Evolutionary conservation across 2,329 filamentous ascomycete species (phyloP).

Genomic region (Endothia cerciana): DNA sequence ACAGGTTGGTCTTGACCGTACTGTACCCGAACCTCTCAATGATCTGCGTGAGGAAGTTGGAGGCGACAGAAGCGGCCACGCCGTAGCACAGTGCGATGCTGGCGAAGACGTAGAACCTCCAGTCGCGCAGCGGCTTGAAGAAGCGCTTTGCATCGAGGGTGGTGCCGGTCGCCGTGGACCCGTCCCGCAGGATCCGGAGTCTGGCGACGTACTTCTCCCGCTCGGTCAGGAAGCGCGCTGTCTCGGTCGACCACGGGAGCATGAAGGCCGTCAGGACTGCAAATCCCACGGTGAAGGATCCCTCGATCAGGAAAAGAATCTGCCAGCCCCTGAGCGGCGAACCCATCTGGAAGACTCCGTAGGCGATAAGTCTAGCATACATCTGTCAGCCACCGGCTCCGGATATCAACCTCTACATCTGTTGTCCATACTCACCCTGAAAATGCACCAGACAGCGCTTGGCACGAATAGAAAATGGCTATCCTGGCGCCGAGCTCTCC

Average conservation of each 20-base stretch:
- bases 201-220: slow-evolving; percentile 5
- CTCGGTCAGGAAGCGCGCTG: slow-evolving; percentile 43
- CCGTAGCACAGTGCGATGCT: slow-evolving; percentile 13
- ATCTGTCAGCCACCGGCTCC: background rate
- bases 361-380: slow-evolving; percentile 32
- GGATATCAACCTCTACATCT: background rate
- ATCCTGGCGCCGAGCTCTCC: slow-evolving; percentile 67
- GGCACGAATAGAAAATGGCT: slow-evolving; percentile 70
- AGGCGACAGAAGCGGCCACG: slow-evolving; percentile 1
- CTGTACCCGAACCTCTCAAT: slow-evolving; percentile 52
- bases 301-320: slow-evolving; percentile 51
- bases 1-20: slow-evolving; percentile 70
- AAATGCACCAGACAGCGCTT: slow-evolving; percentile 9
- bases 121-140: slow-evolving; percentile 6
- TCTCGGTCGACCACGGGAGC: slow-evolving; percentile 42
- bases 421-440: slow-evolving; percentile 18
- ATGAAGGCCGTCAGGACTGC: slow-evolving; percentile 44
- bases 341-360: slow-evolving; percentile 45
- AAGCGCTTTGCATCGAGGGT: background rate
- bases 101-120: slow-evolving; percentile 3
- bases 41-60: slow-evolving; percentile 52
- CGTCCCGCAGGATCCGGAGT: slow-evolving; percentile 4
- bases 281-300: slow-evolving; percentile 42
- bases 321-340: slow-evolving; percentile 44
- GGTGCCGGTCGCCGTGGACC: background rate